Percentiles rank a stretch among this genome's conserved stretches.
Conservation (phyloP, 768 basidiomycete species). For the Pleurotus citrinopileatus region DNA sequence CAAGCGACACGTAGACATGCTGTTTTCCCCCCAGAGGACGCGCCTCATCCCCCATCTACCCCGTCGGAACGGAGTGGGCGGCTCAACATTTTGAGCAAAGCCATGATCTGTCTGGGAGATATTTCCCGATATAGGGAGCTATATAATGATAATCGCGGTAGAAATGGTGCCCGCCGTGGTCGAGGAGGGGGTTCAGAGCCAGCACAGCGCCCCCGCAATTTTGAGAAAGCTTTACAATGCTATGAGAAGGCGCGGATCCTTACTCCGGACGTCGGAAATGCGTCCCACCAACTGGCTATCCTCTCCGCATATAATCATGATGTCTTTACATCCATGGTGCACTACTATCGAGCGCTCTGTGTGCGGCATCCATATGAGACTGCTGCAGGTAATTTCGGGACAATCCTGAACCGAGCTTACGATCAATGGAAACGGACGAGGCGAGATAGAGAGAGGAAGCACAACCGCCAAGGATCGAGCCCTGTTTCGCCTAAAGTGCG, state of each 20-base stretch:
- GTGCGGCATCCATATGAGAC: conserved; percentile 85
- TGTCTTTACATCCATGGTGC: conserved; percentile 72
- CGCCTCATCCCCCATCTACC: conserved; percentile 35
- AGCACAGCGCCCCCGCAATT: conserved; percentile 62
- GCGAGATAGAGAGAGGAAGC: conserved; percentile 32
- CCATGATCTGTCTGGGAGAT: conserved; percentile 89
- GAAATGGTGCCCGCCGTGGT: conserved; percentile 46
- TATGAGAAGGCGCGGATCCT: conserved; percentile 86
- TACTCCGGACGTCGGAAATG: conserved; percentile 86
- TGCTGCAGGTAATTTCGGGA: conserved; percentile 80
- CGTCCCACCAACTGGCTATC: conserved; percentile 95
- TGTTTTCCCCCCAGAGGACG: conserved; percentile 62
- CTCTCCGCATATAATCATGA: conserved; percentile 83
- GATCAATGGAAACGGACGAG: conserved; percentile 52
- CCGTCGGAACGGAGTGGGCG: conserved; percentile 55
- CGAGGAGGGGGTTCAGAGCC: conserved; percentile 45
- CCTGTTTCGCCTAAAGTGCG: conserved; percentile 44
- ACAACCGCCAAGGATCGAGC: conserved; percentile 18
- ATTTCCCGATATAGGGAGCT: conserved; percentile 91
- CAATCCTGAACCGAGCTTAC: conserved; percentile 62
- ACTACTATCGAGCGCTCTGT: conserved; percentile 91
- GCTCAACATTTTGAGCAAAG: conserved; percentile 81
- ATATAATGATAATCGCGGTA: conserved; percentile 72
- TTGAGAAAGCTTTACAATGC: conserved; percentile 70
- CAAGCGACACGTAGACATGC: conserved; percentile 48